Evolutionary conservation across 2,329 filamentous ascomycete species (phyloP).

Genomic region (Beauveria pseudobassiana): DNA sequence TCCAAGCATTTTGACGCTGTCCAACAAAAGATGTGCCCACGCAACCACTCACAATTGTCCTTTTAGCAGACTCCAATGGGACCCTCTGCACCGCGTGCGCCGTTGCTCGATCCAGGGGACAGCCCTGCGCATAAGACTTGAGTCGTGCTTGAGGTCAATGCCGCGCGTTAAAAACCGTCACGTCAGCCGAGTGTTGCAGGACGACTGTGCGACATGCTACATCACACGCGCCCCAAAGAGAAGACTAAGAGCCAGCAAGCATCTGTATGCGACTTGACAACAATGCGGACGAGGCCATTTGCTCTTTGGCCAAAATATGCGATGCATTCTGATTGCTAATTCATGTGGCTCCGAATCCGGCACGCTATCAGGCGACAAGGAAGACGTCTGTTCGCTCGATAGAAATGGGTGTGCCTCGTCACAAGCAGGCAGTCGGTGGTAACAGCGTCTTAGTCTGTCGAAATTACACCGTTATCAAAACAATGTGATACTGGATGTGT

Average conservation of each 20-base stretch:
- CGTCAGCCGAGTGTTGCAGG: not conserved
- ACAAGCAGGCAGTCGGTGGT: not conserved
- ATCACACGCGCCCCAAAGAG: not conserved
- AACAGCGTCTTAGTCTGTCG: not conserved
- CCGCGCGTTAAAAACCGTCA: not conserved
- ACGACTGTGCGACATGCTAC: not conserved
- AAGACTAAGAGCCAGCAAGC: not conserved
- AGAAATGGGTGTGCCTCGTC: not conserved
- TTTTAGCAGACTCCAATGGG: conserved; percentile 22
- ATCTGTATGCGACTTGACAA: not conserved
- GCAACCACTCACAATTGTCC: conserved; percentile 20
- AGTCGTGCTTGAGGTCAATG: not conserved
- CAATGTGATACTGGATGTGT: too few relatives aligned
- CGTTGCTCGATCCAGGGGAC: conserved; percentile 17
- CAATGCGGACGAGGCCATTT: not conserved
- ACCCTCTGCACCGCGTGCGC: conserved; percentile 20
- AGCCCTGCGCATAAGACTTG: conserved; percentile 17
- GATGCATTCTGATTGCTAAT: not conserved
- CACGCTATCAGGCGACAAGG: not conserved
- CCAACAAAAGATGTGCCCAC: conserved; percentile 24
- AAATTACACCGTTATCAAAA: not conserved
- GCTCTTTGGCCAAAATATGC: not conserved
- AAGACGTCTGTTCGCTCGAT: not conserved
- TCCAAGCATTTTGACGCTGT: conserved; percentile 6
- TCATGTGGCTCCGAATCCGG: not conserved